phyloP scores from a whole-genome alignment of 805 yeast species.

The Phaffomyces thermotolerans region DNA sequence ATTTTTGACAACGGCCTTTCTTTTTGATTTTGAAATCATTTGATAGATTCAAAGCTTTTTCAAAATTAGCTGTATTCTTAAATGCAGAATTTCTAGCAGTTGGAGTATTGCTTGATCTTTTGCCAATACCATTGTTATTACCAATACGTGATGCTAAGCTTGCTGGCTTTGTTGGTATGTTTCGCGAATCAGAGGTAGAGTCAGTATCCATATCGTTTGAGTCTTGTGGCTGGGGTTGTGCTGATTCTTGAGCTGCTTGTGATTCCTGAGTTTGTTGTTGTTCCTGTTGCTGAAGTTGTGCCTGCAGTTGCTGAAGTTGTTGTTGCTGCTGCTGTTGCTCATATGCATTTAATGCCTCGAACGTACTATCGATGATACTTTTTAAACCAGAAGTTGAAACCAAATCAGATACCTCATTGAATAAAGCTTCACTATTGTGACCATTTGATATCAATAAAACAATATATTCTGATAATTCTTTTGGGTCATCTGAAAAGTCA shows the following conservation, averaged over 20 bases:
- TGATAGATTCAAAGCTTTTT: slow-evolving; percentile 33
- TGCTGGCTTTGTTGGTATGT: slow-evolving; percentile 8
- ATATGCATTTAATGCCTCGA: slow-evolving; percentile 38
- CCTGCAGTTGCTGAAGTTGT: slow-evolving; percentile 1
- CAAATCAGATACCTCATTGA: slow-evolving; percentile 50
- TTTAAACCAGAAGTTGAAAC: slow-evolving; percentile 56
- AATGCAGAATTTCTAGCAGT: slow-evolving; percentile 18
- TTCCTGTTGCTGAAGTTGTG: neutral
- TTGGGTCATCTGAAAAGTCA: slow-evolving; percentile 43
- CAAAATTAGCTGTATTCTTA: slow-evolving; percentile 27
- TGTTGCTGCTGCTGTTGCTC: slow-evolving; percentile 7
- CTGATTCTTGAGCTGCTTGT: no score
- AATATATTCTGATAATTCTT: slow-evolving; percentile 67
- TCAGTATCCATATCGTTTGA: slow-evolving; percentile 3
- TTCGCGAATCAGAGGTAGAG: neutral
- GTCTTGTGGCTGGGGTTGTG: neutral
- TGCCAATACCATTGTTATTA: slow-evolving; percentile 2
- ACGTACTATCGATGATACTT: slow-evolving; percentile 49
- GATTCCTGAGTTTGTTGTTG: neutral
- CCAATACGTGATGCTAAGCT: slow-evolving; percentile 7
- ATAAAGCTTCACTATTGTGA: slow-evolving; percentile 53
- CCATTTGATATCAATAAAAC: slow-evolving; percentile 65
- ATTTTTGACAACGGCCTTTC: slow-evolving; percentile 59
- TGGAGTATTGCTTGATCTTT: slow-evolving; percentile 1
- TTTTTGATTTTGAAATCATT: slow-evolving; percentile 35